These are phyloP conservation scores for Aspergillus olivimuriae DNA, from an alignment of 495 filamentous ascomycete genomes.

Conservation along the genomic window DNA sequence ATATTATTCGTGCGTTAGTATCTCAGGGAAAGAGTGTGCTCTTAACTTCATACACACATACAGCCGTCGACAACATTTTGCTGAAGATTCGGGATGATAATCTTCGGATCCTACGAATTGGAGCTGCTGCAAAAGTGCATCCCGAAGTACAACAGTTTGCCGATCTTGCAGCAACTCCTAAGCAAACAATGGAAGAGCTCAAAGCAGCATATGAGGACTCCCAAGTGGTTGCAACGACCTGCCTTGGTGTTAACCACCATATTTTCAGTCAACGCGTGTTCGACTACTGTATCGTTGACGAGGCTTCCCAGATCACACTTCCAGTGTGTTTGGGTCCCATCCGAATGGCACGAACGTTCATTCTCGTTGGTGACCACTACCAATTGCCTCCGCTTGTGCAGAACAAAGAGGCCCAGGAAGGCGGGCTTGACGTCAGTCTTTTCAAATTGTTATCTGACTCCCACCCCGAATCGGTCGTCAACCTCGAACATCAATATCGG, in stretches of 20 bases:
- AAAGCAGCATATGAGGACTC: slow-evolving; percentile 72
- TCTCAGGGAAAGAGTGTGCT: slow-evolving; percentile 87
- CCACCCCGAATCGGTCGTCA: slow-evolving; percentile 80
- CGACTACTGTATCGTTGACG: slow-evolving; percentile 97
- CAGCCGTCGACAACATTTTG: slow-evolving; percentile 95
- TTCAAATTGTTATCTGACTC: slow-evolving; percentile 88
- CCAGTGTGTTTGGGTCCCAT: slow-evolving; percentile 92
- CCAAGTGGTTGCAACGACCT: slow-evolving; percentile 89
- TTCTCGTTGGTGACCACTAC: slow-evolving; percentile 93
- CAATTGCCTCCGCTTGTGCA: slow-evolving; percentile 92
- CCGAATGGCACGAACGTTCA: slow-evolving; percentile 85
- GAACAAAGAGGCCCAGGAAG: slow-evolving; percentile 77
- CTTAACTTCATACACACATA: slow-evolving; percentile 92
- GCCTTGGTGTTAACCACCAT: slow-evolving; percentile 80
- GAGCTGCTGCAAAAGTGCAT: slow-evolving; percentile 75
- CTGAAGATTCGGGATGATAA: slow-evolving; percentile 78
- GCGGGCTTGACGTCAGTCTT: slow-evolving; percentile 84
- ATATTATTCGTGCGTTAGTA: slow-evolving; percentile 90
- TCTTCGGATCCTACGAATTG: slow-evolving; percentile 77
- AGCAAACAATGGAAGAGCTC: slow-evolving; percentile 73
- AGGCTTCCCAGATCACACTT: slow-evolving; percentile 94
- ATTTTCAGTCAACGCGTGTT: slow-evolving; percentile 86
- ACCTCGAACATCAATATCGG: slow-evolving; percentile 91
- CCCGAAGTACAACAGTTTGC: slow-evolving; percentile 80
- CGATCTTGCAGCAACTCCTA: slow-evolving; percentile 63